Conservation (phyloP, 352 stramenopile genomes). For the Phytophthora macrochlamydospora region DNA sequence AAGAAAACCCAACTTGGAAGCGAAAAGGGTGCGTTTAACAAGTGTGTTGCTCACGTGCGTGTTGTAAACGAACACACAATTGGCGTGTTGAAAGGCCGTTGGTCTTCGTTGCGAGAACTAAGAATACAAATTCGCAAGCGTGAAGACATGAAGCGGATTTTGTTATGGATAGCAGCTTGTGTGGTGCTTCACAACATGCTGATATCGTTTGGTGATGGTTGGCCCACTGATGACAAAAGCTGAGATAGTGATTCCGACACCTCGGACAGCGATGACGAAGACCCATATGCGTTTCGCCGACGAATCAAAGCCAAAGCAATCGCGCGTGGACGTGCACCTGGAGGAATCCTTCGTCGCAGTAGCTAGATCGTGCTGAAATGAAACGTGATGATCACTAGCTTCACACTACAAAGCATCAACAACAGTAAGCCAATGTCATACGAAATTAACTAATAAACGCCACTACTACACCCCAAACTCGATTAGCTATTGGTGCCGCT, state of each 20-base stretch:
- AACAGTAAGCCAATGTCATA: not conserved
- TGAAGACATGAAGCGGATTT: not conserved
- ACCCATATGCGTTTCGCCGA: not conserved
- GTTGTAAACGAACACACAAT: not conserved
- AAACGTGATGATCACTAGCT: not conserved
- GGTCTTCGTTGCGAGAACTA: not conserved
- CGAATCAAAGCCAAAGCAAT: not conserved
- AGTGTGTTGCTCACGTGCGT: not conserved
- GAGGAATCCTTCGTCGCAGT: not conserved
- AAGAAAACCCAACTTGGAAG: not conserved
- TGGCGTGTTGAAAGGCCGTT: not conserved
- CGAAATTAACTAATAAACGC: not conserved
- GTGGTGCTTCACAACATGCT: not conserved
- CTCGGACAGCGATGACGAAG: not conserved
- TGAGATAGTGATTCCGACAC: not conserved
- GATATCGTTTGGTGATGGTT: not conserved
- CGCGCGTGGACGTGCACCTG: not conserved
- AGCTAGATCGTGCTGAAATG: not conserved
- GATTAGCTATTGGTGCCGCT: not conserved
- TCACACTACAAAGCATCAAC: not conserved
- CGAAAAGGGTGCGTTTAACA: not conserved
- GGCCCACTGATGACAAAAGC: not conserved
- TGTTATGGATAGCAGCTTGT: not conserved
- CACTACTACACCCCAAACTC: not conserved
- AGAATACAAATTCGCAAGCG: not conserved